phyloP scores from a whole-genome alignment of 1,284 basidiomycete species.

The Ustilago shanxiensis region DNA sequence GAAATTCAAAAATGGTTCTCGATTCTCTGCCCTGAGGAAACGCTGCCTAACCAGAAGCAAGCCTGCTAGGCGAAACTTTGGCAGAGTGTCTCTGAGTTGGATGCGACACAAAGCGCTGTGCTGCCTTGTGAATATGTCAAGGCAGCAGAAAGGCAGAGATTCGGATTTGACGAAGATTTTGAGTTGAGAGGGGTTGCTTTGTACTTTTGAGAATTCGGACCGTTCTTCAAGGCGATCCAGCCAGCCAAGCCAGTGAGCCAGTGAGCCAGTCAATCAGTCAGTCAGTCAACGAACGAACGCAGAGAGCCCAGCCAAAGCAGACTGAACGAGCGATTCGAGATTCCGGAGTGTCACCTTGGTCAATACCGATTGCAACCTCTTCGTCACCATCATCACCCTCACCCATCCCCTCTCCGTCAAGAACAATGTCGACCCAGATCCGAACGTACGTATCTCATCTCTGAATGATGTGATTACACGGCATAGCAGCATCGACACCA shows the following conservation, averaged over 20 bases:
- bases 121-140: slow-evolving; percentile 3
- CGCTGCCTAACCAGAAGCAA: neutral
- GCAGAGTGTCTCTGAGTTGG: neutral
- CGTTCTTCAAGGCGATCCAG: too few species aligned
- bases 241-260: too few species aligned
- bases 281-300: too few species aligned
- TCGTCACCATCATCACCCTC: slow-evolving; percentile 35
- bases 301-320: slow-evolving; percentile 9
- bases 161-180: neutral
- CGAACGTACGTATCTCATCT: slow-evolving; percentile 55
- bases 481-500: slow-evolving; percentile 14
- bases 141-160: slow-evolving; percentile 27
- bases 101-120: slow-evolving; percentile 37
- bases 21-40: neutral
- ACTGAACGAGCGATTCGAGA: slow-evolving; percentile 8
- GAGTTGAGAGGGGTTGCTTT: neutral
- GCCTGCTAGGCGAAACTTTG: slow-evolving; percentile 3
- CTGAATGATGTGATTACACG: slow-evolving; percentile 24
- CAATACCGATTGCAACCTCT: slow-evolving; percentile 18
- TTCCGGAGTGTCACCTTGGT: slow-evolving; percentile 7
- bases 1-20: neutral
- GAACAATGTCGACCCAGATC: slow-evolving; percentile 60
- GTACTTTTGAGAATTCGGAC: slow-evolving; percentile 12
- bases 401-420: slow-evolving; percentile 49
- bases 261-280: neutral